Percentiles rank a stretch among this genome's conserved stretches.
Conservation (phyloP, 345 rosid genomes). For the Euclidium syriacum region DNA sequence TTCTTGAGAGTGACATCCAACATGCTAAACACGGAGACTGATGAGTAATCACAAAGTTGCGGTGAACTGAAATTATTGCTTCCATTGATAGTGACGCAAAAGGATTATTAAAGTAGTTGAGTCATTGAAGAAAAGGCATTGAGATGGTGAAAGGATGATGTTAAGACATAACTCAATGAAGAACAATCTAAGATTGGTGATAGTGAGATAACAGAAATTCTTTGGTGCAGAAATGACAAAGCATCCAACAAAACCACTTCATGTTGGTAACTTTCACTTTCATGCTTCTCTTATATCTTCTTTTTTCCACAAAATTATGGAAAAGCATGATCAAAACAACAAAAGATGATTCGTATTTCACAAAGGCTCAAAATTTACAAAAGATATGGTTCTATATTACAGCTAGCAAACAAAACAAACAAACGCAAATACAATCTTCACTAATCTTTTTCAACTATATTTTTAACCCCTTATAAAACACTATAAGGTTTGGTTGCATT, state of each 20-base stretch:
- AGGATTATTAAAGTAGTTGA: neutral
- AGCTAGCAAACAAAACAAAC: neutral
- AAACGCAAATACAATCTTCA: constrained; percentile 1
- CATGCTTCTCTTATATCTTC: constrained; percentile 4
- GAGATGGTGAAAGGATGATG: constrained; percentile 12
- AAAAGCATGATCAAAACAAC: neutral
- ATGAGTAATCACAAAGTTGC: constrained; percentile 7
- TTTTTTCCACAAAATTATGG: neutral
- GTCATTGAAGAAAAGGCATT: neutral
- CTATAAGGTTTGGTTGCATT: neutral
- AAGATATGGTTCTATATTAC: neutral
- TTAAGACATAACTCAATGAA: constrained; percentile 7
- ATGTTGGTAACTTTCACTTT: constrained; percentile 24
- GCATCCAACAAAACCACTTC: neutral
- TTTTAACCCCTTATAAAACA: neutral
- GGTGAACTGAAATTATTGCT: constrained; percentile 16
- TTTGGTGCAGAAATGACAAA: constrained; percentile 18
- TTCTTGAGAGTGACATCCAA: constrained; percentile 17
- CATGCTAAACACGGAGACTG: neutral
- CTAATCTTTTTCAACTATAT: no score
- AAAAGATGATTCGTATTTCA: neutral
- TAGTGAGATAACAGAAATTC: neutral
- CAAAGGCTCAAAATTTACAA: constrained; percentile 1
- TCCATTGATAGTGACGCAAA: constrained; percentile 16
- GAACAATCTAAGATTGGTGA: neutral